Percentiles rank a stretch among this genome's conserved stretches.
phyloP scores from a whole-genome alignment of 2,329 filamentous ascomycete species.

The Phialemoniopsis sp. region DNA sequence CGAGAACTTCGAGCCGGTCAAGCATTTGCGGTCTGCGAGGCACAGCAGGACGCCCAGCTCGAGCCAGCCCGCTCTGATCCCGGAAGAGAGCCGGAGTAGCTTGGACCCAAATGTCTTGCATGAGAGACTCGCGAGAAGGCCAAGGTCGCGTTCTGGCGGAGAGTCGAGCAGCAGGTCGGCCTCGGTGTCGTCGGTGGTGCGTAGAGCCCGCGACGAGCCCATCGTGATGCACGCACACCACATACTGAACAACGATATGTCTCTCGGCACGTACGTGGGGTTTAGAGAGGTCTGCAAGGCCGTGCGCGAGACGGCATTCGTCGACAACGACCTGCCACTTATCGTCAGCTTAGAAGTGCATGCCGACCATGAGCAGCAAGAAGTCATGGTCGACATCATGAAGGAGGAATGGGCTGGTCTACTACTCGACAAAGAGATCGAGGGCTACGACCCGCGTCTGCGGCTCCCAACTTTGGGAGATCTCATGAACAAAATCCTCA shows the following conservation, averaged over 20 bases:
- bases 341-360: slow-evolving; percentile 94
- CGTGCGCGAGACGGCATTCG: slow-evolving; percentile 75
- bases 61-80: slow-evolving; percentile 11
- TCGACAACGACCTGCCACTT: slow-evolving; percentile 70
- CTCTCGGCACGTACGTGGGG: slow-evolving; percentile 77
- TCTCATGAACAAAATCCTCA: slow-evolving; percentile 73
- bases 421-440: slow-evolving; percentile 58
- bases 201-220: slow-evolving; percentile 56
- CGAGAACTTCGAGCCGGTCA: slow-evolving; percentile 28
- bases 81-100: background rate
- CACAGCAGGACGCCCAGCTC: slow-evolving; percentile 36
- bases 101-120: slow-evolving; percentile 5
- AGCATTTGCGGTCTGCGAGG: slow-evolving; percentile 18
- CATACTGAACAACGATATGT: slow-evolving; percentile 47
- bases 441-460: slow-evolving; percentile 45
- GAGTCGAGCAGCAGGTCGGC: slow-evolving; percentile 6
- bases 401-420: slow-evolving; percentile 76
- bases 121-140: slow-evolving; percentile 3
- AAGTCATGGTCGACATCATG: slow-evolving; percentile 93
- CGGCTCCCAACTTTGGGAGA: slow-evolving; percentile 67
- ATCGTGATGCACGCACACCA: slow-evolving; percentile 67
- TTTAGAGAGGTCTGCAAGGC: slow-evolving; percentile 84
- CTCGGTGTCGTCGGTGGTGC: slow-evolving; percentile 10
- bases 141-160: background rate
- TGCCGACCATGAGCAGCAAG: slow-evolving; percentile 75